Percentiles rank a stretch among this genome's conserved stretches.
These are phyloP conservation scores for Paramyrothecium roridum DNA, from an alignment of 2,329 filamentous ascomycete species.

Conservation along the genomic window DNA sequence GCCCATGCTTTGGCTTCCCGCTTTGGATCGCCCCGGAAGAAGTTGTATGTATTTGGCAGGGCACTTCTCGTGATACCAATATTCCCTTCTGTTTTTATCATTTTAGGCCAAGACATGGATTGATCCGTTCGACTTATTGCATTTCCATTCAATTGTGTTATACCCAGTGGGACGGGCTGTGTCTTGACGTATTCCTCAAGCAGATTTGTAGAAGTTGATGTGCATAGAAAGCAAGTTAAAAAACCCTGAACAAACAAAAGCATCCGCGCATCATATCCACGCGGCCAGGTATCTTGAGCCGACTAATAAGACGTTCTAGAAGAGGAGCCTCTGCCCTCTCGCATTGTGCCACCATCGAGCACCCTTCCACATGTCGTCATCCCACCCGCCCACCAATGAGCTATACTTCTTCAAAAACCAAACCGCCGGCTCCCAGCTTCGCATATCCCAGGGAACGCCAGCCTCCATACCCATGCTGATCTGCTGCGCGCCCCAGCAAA, in stretches of 20 bases:
- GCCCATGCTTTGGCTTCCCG: conserved; percentile 10
- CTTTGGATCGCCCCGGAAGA: conserved; percentile 9
- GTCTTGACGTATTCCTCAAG: no score
- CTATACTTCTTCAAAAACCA: conserved; percentile 42
- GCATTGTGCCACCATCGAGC: conserved; percentile 24
- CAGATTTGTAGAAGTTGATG: no score
- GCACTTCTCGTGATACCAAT: conserved; percentile 29
- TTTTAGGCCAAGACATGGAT: conserved; percentile 4
- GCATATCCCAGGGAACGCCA: conserved; percentile 38
- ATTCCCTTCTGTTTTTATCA: conserved; percentile 15
- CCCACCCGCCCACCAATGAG: conserved; percentile 27
- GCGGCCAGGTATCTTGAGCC: no score
- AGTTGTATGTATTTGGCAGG: conserved; percentile 21
- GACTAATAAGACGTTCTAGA: no score
- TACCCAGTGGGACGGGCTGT: not conserved
- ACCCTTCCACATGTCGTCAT: conserved; percentile 32
- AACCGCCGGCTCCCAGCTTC: conserved; percentile 39
- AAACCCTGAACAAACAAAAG: no score
- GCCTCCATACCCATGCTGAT: conserved; percentile 24
- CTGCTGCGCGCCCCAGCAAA: conserved; percentile 32
- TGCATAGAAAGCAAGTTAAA: no score
- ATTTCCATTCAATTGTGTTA: not conserved
- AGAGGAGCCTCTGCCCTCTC: conserved; percentile 13
- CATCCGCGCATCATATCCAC: no score
- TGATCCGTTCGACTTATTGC: not conserved